phyloP scores from a whole-genome alignment of 2,329 filamentous ascomycete genomes.

The Penicillium verrucosum region DNA sequence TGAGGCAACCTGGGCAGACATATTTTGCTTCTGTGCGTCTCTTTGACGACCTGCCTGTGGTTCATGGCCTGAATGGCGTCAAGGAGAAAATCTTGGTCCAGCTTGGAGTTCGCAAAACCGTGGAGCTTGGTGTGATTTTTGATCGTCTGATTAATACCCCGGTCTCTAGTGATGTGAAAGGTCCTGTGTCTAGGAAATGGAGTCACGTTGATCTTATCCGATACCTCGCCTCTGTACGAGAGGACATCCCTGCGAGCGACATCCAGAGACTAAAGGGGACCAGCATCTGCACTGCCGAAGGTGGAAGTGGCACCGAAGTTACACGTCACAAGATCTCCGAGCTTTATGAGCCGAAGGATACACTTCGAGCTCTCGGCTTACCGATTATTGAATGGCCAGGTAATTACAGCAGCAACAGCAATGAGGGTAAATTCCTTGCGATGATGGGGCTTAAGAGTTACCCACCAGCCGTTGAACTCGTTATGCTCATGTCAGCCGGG shows the following conservation, averaged over 20 bases:
- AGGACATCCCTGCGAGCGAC: constrained; percentile 82
- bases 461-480: constrained; percentile 70
- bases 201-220: constrained; percentile 93
- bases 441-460: constrained; percentile 68
- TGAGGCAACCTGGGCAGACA: constrained; percentile 78
- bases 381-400: constrained; percentile 82
- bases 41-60: constrained; percentile 86
- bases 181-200: constrained; percentile 60
- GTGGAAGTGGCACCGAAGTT: constrained; percentile 52
- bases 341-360: constrained; percentile 74
- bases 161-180: constrained; percentile 46
- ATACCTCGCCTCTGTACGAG: constrained; percentile 83
- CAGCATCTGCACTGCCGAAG: constrained; percentile 77
- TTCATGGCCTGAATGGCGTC: constrained; percentile 70
- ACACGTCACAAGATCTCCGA: constrained; percentile 69
- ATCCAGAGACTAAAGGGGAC: constrained; percentile 73
- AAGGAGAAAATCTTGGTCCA: constrained; percentile 86
- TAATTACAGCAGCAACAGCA: constrained; percentile 60
- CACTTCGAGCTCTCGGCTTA: constrained; percentile 66
- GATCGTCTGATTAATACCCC: constrained; percentile 69
- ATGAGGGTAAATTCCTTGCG: constrained; percentile 72
- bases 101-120: constrained; percentile 88
- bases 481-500: constrained; percentile 70
- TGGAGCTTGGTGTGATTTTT: constrained; percentile 92
- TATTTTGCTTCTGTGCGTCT: constrained; percentile 93